Conservation (phyloP, 768 basidiomycete genomes). For the Amanita jacksonii region DNA sequence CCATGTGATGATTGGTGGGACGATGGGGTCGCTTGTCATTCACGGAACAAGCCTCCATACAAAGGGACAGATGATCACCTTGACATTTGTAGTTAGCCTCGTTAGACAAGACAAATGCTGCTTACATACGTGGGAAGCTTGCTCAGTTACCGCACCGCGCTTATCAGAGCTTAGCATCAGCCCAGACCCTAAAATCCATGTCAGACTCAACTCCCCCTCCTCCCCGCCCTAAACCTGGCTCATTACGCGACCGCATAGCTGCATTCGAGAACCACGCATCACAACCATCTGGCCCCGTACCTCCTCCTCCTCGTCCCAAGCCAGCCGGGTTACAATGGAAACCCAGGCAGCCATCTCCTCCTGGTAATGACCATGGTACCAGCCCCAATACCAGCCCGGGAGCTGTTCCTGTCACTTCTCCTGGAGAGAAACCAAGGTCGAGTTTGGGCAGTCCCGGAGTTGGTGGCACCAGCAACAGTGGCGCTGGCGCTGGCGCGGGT, state of each 20-base stretch:
- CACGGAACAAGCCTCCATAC: too few relatives aligned
- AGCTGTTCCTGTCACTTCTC: too few relatives aligned
- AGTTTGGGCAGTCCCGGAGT: not conserved
- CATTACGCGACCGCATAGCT: slow-evolving; percentile 81
- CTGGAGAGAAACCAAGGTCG: too few relatives aligned
- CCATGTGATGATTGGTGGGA: too few relatives aligned
- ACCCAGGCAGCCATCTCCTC: slow-evolving; percentile 49
- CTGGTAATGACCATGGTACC: slow-evolving; percentile 19
- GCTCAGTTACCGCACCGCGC: too few relatives aligned
- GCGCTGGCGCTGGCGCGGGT: slow-evolving; percentile 15
- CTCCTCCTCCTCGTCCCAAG: slow-evolving; percentile 54
- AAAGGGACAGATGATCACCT: too few relatives aligned
- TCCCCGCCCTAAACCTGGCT: slow-evolving; percentile 59
- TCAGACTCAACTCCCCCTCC: slow-evolving; percentile 34
- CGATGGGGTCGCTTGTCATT: too few relatives aligned
- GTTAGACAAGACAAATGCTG: too few relatives aligned
- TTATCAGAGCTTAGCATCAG: too few relatives aligned
- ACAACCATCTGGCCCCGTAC: slow-evolving; percentile 26
- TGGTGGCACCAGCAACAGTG: not conserved
- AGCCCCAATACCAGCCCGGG: not conserved
- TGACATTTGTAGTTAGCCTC: too few relatives aligned
- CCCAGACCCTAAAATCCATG: slow-evolving; percentile 30
- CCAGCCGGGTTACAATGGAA: slow-evolving; percentile 67
- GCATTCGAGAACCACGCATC: slow-evolving; percentile 68
- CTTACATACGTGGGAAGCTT: too few relatives aligned